Evolutionary conservation across 768 basidiomycete genomes (phyloP), one percentile per base, ranked within the genome.

Genomic region (Leccinum obscurum): DNA sequence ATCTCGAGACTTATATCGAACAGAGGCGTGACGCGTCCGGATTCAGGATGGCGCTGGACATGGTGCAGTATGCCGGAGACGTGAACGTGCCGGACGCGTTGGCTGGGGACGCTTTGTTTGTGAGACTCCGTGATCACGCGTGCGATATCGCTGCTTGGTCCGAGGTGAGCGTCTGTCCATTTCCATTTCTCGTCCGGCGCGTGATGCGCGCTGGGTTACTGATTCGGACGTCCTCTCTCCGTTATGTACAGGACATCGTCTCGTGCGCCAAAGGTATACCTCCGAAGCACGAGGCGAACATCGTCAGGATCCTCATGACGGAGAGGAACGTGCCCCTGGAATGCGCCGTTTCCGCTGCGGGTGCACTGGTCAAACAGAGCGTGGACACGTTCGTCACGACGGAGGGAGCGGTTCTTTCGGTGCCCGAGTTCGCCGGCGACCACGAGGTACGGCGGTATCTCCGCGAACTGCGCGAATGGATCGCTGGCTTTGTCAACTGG

Each of bases 401-500:
- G 1, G 74, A 72, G 34, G 68, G 64, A 35, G 58, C 59, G 3
- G 48, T 76, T 14, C 57, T 64, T 6, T 62, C 63, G 10, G 55
- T 63, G 4, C 54, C 64, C 11, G 64, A 61, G 1, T 53, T 62
- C 24, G 56, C 62, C 35, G 52, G 54, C 41, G 59, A 72, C 56
- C 62, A 50, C 52, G 75, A 78, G 54, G 68, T 71, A 28, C 66
- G 64, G 22, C 70, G 64, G 4, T 85, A 83, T 63, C 70, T 83
- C 30, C 79, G 73, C n/a, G 81, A 81, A 7, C 68, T 88, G 30
- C 80, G 80, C 37, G 82, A 86, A 60, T 83, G 79, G 62, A 77
- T 88, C 41, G 76, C 80, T 3, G 87, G 87, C 8, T 77, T 75
- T n/a, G 64, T 84, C n/a, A 81, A 87, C 64, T 88, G 86, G 86